phyloP scores from a whole-genome alignment of 2,329 filamentous ascomycete genomes.

The Penicillium sp. region DNA sequence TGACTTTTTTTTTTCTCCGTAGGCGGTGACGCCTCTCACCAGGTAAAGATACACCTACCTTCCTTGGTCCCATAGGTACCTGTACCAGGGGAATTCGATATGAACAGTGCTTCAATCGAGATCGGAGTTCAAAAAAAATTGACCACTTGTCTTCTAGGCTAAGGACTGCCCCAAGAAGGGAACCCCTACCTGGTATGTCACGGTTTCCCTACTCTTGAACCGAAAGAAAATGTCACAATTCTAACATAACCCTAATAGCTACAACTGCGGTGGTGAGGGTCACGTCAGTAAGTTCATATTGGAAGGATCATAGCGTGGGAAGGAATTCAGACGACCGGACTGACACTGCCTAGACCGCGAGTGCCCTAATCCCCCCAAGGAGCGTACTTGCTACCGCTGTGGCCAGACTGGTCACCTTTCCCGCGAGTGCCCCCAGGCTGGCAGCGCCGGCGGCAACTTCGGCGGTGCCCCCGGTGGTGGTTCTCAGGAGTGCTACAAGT shows the following conservation, averaged over 20 bases:
- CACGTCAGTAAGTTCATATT: constrained; percentile 68
- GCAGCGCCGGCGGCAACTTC: constrained; percentile 46
- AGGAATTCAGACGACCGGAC: background rate
- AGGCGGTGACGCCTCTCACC: constrained; percentile 74
- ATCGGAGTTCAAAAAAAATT: constrained; percentile 15
- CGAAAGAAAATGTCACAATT: constrained; percentile 2
- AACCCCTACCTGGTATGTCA: constrained; percentile 73
- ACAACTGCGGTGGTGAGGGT: constrained; percentile 79
- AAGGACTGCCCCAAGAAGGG: constrained; percentile 85
- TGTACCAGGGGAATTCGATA: background rate
- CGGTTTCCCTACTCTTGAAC: background rate
- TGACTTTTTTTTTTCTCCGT: constrained; percentile 28
- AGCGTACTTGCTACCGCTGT: constrained; percentile 67
- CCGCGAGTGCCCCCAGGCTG: constrained; percentile 64
- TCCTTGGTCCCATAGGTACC: background rate
- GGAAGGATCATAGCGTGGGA: constrained; percentile 2
- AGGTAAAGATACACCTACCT: constrained; percentile 56
- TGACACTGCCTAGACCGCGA: constrained; percentile 67
- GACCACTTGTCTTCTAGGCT: constrained; percentile 54
- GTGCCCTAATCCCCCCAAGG: constrained; percentile 85
- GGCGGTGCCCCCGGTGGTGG: constrained; percentile 47
- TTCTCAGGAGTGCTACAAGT: constrained; percentile 90
- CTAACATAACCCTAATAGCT: constrained; percentile 53
- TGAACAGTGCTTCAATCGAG: background rate
- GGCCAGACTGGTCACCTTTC: constrained; percentile 86